phyloP scores from a whole-genome alignment of 2,329 filamentous ascomycete species.

The Aspergillus viridinutans region DNA sequence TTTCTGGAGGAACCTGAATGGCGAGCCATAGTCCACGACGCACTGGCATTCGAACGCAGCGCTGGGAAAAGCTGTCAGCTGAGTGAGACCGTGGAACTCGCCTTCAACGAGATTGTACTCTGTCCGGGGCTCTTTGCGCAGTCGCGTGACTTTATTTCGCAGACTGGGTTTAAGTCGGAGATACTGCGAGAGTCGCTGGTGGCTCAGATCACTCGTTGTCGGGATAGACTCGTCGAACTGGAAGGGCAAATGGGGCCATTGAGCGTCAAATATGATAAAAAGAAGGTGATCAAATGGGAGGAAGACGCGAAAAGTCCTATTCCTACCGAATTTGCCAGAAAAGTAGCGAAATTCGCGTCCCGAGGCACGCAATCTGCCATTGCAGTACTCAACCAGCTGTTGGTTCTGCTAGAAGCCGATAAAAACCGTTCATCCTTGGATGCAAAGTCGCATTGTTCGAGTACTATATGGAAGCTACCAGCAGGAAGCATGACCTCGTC shows the following conservation, averaged over 20 bases:
- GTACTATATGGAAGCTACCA: background rate
- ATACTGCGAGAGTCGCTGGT: constrained; percentile 3
- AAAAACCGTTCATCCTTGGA: background rate
- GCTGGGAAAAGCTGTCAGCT: constrained; percentile 10
- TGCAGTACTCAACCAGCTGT: constrained; percentile 14
- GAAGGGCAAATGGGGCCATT: constrained; percentile 6
- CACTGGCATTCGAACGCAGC: constrained; percentile 5
- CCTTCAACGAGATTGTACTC: constrained; percentile 16
- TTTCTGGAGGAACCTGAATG: constrained; percentile 16
- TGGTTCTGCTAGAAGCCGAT: constrained; percentile 11
- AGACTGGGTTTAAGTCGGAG: background rate
- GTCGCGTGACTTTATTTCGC: constrained; percentile 9
- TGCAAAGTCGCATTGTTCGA: background rate
- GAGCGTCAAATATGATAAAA: background rate
- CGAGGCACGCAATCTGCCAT: constrained; percentile 13
- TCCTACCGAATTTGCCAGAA: background rate
- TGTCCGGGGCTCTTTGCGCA: constrained; percentile 16
- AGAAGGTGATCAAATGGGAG: background rate
- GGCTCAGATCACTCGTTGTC: constrained; percentile 9
- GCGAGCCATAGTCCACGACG: constrained; percentile 11
- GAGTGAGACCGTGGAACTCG: constrained; percentile 13
- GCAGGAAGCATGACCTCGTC: background rate
- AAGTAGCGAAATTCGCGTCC: constrained; percentile 3
- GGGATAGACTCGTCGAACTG: constrained; percentile 5
- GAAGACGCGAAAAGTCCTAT: constrained; percentile 6